phyloP scores from a whole-genome alignment of 495 filamentous ascomycete genomes.

The Aspergillus bridgeri region DNA sequence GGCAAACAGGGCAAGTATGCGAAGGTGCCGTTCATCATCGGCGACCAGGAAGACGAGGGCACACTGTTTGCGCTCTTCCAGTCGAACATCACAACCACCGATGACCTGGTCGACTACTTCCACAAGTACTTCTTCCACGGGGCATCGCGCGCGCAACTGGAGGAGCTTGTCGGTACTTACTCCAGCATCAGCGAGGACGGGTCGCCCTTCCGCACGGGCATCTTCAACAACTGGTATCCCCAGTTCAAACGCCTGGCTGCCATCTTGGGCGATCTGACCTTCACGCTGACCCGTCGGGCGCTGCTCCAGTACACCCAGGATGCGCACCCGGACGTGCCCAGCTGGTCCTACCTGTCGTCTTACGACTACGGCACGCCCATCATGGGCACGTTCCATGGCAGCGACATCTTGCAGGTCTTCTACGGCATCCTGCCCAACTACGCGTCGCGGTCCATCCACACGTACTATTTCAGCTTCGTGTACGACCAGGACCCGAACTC shows the following conservation, averaged over 20 bases:
- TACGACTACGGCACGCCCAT: constrained; percentile 67
- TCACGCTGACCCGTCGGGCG: constrained; percentile 59
- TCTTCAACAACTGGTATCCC: constrained; percentile 63
- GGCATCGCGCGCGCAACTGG: constrained; percentile 42
- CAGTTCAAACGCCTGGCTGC: constrained; percentile 74
- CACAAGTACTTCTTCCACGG: constrained; percentile 51
- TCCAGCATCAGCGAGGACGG: constrained; percentile 46
- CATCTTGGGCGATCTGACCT: constrained; percentile 67
- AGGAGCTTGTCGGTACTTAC: constrained; percentile 55
- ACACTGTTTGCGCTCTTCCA: constrained; percentile 63
- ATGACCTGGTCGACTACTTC: constrained; percentile 58
- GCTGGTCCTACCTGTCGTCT: constrained; percentile 68
- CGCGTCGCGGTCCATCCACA: constrained; percentile 54
- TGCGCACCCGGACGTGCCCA: constrained; percentile 51
- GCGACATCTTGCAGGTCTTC: constrained; percentile 64
- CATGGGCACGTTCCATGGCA: constrained; percentile 69
- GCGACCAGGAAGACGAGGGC: constrained; percentile 61
- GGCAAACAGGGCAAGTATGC: constrained; percentile 51
- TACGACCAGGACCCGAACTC: constrained; percentile 63
- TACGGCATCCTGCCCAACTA: constrained; percentile 59
- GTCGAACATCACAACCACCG: constrained; percentile 56
- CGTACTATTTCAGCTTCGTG: constrained; percentile 64
- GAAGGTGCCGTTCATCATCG: constrained; percentile 54
- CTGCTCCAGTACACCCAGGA: constrained; percentile 45
- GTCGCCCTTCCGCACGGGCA: constrained; percentile 62